Base-by-base conservation (phyloP, 345 rosid genomes). In the Anacardium occidentale region DNA sequence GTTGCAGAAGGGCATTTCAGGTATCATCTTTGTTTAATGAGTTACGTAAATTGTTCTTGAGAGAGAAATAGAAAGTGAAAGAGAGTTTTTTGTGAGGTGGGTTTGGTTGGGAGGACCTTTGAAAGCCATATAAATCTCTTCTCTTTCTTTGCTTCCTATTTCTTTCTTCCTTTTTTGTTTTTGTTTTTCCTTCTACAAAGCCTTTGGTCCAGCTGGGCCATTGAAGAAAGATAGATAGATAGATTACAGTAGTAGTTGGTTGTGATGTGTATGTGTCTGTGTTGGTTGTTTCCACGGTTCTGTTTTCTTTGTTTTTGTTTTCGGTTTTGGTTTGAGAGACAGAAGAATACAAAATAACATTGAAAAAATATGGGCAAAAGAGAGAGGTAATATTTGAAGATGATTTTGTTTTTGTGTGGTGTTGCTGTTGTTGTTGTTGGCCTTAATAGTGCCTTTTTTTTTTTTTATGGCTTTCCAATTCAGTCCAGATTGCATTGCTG, bases 1-100 rank as follows among this genome's bases (percentile, higher is more conserved):
- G 84, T 87, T 87, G 92, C 91, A 89, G 94, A 84, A 84, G 91
- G 91, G 91, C 22, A 89, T 74, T 86, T 78, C 79, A 64, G 93
- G 85, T 70, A 77, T 62, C 66, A 52, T 9, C 58, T 22, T 56
- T 77, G 77, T 74, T 62, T 58, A 15, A 44, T 25, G 47, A 53
- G 54, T 75, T 76, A 7, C 7, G 42, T 37, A n/a, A n/a, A 7
- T 37, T 37, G 42, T 37, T 37, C 9, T 37, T 37, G 42, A 37
- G 42, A 7, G 42, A 37, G 42, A 37, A 37, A 34, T 3, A 34
- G 40, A 34, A 34, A 34, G 40, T 3, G 40, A 34, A n/a, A n/a
- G 26, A 53, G 20, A 54, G 47, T 0, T 50, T 63, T 67, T 58
- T 66, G 45, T 32, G 26, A 20, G 62, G 74, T 66, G 74, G 78